Evolutionary conservation across 352 stramenopile species (phyloP), one percentile per base, ranked within the genome.

Genomic region (Salisapilia sapeloensis): DNA sequence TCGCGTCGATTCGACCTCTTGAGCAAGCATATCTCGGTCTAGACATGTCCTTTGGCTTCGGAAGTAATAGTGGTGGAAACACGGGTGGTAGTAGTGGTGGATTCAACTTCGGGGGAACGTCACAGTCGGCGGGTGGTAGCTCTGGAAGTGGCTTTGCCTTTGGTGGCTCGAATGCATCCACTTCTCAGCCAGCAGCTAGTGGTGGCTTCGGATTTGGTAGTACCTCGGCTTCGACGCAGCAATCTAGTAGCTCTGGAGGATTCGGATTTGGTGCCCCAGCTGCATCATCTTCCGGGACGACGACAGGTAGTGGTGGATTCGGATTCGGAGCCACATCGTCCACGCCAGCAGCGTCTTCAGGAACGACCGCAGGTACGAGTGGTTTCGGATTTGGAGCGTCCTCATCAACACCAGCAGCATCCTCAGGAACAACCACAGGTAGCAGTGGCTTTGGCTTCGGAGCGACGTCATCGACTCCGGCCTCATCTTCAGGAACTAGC

Each of bases 201-300:
- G n/a, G n/a, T n/a, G n/a, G n/a, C n/a, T n/a, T n/a, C n/a, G n/a
- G n/a, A n/a, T n/a, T n/a, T n/a, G n/a, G n/a, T n/a, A n/a, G n/a
- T n/a, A n/a, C n/a, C n/a, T n/a, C 26, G 8, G 17, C n/a, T 9
- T 6, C 20, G n/a, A 7, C n/a, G 24, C 42, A 15, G 43, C 33
- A 13, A 12, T 20, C 12, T n/a, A 6, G 5, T 18, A 23, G 33
- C 17, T 16, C 40, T 11, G 38, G 45, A 18, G 55, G 51, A 4
- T 67, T 67, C 24, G 60, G 51, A 16, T 67, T 67, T n/a, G 55
- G 51, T 19, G 35, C 38, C 9, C 6, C 31, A 36, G 3, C 23
- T 30, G 23, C 7, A 30, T 25, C n/a, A 38, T 29, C 4, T 34
- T 36, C 22, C 45, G 16, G 22, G 36, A 32, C 11, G 15, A 6